Evolutionary conservation across 2,329 filamentous ascomycete species (phyloP).

Genomic region (Aspergillus udagawae): DNA sequence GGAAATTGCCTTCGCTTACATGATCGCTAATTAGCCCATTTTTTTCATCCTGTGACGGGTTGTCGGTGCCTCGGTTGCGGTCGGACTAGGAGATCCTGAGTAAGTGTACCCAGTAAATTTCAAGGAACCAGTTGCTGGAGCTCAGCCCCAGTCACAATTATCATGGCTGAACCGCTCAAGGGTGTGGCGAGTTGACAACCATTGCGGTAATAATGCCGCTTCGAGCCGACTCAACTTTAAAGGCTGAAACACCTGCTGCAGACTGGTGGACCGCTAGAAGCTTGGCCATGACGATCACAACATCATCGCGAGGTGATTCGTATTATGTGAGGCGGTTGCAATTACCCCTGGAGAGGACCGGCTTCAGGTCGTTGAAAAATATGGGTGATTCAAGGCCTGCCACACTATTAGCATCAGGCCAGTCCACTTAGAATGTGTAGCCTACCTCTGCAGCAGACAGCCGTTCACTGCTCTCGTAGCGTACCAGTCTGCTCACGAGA

Average conservation of each 20-base stretch:
- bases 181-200: not conserved
- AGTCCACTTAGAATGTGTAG: not conserved
- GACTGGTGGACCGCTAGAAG: not conserved
- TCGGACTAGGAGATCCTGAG: not conserved
- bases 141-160: not conserved
- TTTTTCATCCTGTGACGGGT: not conserved
- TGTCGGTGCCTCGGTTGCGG: not conserved
- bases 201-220: not conserved
- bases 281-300: not conserved
- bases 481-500: constrained; percentile 64
- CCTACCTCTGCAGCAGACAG: constrained; percentile 62
- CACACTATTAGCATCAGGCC: not conserved
- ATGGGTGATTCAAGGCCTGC: constrained; percentile 39
- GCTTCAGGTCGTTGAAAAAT: constrained; percentile 20
- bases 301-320: not conserved
- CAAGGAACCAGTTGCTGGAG: not conserved
- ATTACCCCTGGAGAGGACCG: not conserved
- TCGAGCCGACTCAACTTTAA: not conserved
- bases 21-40: not conserved
- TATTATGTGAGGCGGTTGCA: not conserved
- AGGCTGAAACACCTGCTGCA: not conserved
- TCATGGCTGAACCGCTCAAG: not conserved
- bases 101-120: not conserved
- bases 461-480: constrained; percentile 66
- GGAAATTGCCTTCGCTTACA: not conserved